phyloP scores from a whole-genome alignment of 495 filamentous ascomycete species.

The Oidiodendron maius region DNA sequence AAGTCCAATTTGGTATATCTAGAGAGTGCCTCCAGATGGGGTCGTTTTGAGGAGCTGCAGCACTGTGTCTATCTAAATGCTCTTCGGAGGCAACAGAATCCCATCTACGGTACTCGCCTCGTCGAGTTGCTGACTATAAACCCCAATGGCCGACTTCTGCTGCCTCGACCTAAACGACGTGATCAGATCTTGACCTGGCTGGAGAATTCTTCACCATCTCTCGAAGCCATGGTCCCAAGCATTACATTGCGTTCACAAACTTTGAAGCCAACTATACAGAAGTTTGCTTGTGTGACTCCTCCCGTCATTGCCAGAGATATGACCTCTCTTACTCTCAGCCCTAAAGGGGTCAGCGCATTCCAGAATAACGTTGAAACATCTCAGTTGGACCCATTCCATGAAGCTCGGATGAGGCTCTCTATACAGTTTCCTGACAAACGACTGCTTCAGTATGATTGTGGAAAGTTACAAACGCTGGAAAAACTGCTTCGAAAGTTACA shows the following conservation, averaged over 20 bases:
- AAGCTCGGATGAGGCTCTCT: conserved; percentile 83
- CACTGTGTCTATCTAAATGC: conserved; percentile 76
- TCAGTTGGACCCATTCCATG: conserved; percentile 76
- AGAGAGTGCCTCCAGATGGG: conserved; percentile 64
- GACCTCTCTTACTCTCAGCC: conserved; percentile 56
- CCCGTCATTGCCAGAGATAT: conserved; percentile 77
- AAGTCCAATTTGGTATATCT: conserved; percentile 65
- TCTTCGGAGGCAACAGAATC: conserved; percentile 71
- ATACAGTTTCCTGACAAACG: conserved; percentile 97
- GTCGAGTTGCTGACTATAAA: conserved; percentile 66
- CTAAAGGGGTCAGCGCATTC: conserved; percentile 53
- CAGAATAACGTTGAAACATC: conserved; percentile 32
- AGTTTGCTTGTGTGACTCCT: conserved; percentile 88
- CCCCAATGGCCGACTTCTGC: conserved; percentile 44
- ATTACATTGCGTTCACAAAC: conserved; percentile 63
- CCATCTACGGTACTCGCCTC: conserved; percentile 72
- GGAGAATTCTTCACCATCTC: conserved; percentile 58
- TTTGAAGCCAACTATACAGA: conserved; percentile 70
- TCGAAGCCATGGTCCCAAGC: conserved; percentile 67
- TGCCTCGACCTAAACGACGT: conserved; percentile 46
- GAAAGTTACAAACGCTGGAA: conserved; percentile 90
- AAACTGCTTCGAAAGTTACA: conserved; percentile 81
- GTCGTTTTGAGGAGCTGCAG: conserved; percentile 71
- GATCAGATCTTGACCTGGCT: conserved; percentile 64
- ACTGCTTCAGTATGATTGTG: conserved; percentile 94